phyloP scores from a whole-genome alignment of 2,329 filamentous ascomycete genomes.

The Trichoderma koningii region DNA sequence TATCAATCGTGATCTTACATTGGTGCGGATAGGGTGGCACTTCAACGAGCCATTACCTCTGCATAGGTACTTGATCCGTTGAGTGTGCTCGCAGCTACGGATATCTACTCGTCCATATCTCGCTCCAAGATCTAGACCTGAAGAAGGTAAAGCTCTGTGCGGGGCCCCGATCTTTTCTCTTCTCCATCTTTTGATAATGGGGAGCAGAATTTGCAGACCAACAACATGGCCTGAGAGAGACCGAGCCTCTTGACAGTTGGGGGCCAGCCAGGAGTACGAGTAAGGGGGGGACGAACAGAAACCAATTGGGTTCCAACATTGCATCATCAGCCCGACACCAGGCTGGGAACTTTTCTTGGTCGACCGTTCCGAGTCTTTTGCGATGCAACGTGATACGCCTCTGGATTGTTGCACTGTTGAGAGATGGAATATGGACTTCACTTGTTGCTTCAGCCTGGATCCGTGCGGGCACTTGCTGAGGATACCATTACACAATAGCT shows the following conservation, averaged over 20 bases:
- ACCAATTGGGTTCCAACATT: constrained; percentile 6
- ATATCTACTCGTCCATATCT: neutral
- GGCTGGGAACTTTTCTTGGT: neutral
- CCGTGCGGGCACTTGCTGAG: constrained; percentile 4
- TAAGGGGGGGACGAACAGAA: neutral
- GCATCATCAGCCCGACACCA: constrained; percentile 14
- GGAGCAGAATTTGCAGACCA: neutral
- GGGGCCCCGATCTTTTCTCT: constrained; percentile 5
- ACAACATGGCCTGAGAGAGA: neutral
- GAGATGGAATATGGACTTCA: neutral
- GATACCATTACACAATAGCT: neutral
- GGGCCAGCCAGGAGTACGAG: neutral
- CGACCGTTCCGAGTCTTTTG: neutral
- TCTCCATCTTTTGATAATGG: neutral
- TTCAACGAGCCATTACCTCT: neutral
- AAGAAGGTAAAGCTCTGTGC: constrained; percentile 2
- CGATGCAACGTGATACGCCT: constrained; percentile 26
- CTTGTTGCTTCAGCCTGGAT: neutral
- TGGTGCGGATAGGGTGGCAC: neutral
- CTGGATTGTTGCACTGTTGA: neutral
- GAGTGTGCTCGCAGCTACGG: neutral
- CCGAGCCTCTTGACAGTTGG: constrained; percentile 2
- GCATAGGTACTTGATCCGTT: too few species aligned
- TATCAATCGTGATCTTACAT: constrained; percentile 10
- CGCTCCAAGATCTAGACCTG: constrained; percentile 6